Percentiles rank a stretch among this genome's conserved stretches.
Conservation (phyloP, 2,329 filamentous ascomycete species). For the Stagonosporopsis vannaccii region DNA sequence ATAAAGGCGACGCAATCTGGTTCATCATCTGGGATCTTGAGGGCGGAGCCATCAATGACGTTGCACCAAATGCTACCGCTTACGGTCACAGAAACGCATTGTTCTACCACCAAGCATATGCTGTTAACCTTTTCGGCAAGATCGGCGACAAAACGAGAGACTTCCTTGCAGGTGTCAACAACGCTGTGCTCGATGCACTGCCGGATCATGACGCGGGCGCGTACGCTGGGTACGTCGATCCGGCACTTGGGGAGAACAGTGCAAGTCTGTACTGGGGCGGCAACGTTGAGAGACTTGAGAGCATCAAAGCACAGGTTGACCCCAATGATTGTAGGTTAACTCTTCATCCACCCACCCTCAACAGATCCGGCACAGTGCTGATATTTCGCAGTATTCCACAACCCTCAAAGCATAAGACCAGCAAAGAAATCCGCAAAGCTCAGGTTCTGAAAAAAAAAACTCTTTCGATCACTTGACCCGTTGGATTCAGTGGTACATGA, state of each 20-base stretch:
- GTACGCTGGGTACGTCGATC: constrained; percentile 63
- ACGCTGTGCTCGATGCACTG: constrained; percentile 43
- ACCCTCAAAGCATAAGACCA: constrained; percentile 45
- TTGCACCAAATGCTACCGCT: constrained; percentile 40
- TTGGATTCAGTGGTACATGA: neutral
- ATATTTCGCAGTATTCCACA: constrained; percentile 47
- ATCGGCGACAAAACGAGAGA: constrained; percentile 46
- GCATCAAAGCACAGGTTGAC: constrained; percentile 51
- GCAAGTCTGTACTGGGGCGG: constrained; percentile 57
- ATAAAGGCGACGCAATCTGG: constrained; percentile 45
- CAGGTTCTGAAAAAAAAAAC: neutral
- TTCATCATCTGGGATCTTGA: constrained; percentile 47
- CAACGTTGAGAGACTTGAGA: constrained; percentile 45
- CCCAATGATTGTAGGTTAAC: too few relatives aligned
- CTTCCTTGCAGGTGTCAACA: constrained; percentile 53
- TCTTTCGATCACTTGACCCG: neutral
- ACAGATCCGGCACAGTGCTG: too few relatives aligned
- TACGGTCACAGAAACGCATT: constrained; percentile 45
- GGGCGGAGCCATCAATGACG: constrained; percentile 44
- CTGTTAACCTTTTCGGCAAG: constrained; percentile 40
- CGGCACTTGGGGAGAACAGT: constrained; percentile 52
- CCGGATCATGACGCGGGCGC: constrained; percentile 51
- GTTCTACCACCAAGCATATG: constrained; percentile 50
- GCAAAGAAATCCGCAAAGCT: constrained; percentile 17
- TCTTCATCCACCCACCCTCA: too few relatives aligned